phyloP scores from a whole-genome alignment of 208 protist species.

The Crithidia expoeki region DNA sequence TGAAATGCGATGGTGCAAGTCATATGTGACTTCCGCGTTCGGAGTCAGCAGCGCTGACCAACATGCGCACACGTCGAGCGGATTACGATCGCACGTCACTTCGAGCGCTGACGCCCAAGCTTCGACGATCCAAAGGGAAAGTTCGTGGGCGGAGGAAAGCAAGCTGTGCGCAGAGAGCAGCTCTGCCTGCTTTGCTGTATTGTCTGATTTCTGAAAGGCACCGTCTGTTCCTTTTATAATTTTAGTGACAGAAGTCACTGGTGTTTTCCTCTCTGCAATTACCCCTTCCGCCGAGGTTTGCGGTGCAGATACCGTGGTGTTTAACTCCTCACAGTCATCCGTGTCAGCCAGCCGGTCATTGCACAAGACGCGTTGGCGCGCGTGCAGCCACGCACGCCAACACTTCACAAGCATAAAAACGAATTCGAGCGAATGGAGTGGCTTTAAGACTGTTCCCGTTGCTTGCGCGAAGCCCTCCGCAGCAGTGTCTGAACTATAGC shows the following conservation, averaged over 20 bases:
- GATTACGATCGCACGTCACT: constrained; percentile 3
- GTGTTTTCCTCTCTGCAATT: too few species aligned
- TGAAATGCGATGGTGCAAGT: background rate
- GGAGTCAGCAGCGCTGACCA: constrained; percentile 11
- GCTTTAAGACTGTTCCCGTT: background rate
- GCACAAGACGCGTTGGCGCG: background rate
- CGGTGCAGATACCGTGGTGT: too few species aligned
- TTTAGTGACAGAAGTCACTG: too few species aligned
- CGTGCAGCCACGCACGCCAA: constrained; percentile 24
- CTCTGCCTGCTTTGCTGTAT: too few species aligned
- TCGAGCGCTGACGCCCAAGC: constrained; percentile 17
- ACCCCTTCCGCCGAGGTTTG: too few species aligned
- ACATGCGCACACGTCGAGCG: constrained; percentile 25
- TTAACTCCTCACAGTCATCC: too few species aligned
- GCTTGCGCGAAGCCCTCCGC: too few species aligned
- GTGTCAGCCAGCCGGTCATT: background rate
- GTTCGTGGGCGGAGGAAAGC: background rate
- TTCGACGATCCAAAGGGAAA: constrained; percentile 17
- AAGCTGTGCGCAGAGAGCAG: background rate
- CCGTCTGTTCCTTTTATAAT: background rate
- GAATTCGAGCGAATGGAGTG: constrained; percentile 6
- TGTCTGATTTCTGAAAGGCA: too few species aligned
- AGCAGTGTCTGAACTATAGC: too few species aligned
- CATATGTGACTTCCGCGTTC: background rate
- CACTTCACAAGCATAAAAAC: constrained; percentile 19